These are phyloP conservation scores for Blepharisma undulans DNA, from an alignment of 169 alveolate species.

Conservation along the genomic window DNA sequence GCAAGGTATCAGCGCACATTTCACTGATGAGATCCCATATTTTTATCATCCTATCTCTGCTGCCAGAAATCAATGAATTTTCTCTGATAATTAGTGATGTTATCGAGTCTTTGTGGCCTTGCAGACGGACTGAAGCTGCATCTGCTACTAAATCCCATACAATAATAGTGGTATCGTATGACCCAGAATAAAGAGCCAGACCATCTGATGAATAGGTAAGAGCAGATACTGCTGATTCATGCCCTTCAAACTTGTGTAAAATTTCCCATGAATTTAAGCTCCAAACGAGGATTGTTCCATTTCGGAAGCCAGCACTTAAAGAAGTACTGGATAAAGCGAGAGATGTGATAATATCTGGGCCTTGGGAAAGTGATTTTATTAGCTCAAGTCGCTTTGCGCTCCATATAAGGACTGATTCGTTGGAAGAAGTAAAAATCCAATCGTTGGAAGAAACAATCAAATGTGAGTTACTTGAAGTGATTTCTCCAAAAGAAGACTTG, in stretches of 20 bases:
- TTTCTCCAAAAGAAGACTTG: conserved; percentile 3
- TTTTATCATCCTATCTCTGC: conserved; percentile 70
- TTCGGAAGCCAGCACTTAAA: conserved; percentile 8
- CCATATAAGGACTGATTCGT: background rate
- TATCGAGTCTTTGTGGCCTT: conserved; percentile 71
- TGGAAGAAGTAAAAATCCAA: background rate
- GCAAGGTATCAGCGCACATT: conserved; percentile 35
- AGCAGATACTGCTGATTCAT: conserved; percentile 37
- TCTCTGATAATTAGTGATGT: conserved; percentile 45
- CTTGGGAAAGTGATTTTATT: background rate
- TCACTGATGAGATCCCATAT: conserved; percentile 63
- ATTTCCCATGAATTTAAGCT: background rate
- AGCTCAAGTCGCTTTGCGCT: background rate
- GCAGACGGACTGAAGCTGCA: conserved; percentile 10
- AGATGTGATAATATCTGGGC: background rate
- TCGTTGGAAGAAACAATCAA: background rate
- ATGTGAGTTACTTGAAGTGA: background rate
- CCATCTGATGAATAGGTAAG: background rate
- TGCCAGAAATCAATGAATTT: conserved; percentile 45
- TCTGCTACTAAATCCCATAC: conserved; percentile 75
- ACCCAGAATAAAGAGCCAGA: conserved; percentile 50
- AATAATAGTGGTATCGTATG: conserved; percentile 65
- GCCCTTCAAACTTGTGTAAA: conserved; percentile 20
- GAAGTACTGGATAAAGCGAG: background rate
- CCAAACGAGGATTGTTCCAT: conserved; percentile 23